Conservation (phyloP, 331 rosid species). For the Malus hybrid region DNA sequence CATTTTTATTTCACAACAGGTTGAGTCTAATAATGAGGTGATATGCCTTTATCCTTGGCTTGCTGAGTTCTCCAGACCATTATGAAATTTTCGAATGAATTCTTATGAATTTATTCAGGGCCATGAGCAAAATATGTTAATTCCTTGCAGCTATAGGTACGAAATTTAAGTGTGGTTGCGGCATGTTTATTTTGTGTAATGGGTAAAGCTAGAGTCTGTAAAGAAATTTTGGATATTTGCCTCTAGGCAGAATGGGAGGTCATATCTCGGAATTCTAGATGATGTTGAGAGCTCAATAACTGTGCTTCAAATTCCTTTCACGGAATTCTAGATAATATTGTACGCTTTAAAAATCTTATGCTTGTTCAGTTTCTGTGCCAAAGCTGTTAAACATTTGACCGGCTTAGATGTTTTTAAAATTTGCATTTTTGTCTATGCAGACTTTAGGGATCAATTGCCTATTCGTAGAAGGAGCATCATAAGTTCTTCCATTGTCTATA, state of each 20-base stretch:
- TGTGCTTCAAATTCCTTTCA: constrained; percentile 72
- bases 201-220: neutral
- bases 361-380: neutral
- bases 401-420: neutral
- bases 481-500: constrained; percentile 56
- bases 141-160: constrained; percentile 89
- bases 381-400: constrained; percentile 2
- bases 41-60: constrained; percentile 54
- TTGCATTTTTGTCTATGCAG: constrained; percentile 35
- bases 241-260: constrained; percentile 68
- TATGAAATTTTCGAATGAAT: constrained; percentile 67
- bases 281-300: constrained; percentile 42
- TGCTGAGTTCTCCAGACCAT: constrained; percentile 85
- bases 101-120: constrained; percentile 69
- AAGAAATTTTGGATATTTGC: constrained; percentile 8
- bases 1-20: constrained; percentile 34
- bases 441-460: constrained; percentile 41
- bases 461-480: constrained; percentile 87
- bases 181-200: neutral
- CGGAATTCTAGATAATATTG: constrained; percentile 63
- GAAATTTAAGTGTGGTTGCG: neutral
- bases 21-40: constrained; percentile 68
- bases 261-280: constrained; percentile 79
- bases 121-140: constrained; percentile 22
- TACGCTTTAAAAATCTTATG: constrained; percentile 25